Conservation (phyloP, 768 basidiomycete genomes). For the Tricholoma terreum region DNA sequence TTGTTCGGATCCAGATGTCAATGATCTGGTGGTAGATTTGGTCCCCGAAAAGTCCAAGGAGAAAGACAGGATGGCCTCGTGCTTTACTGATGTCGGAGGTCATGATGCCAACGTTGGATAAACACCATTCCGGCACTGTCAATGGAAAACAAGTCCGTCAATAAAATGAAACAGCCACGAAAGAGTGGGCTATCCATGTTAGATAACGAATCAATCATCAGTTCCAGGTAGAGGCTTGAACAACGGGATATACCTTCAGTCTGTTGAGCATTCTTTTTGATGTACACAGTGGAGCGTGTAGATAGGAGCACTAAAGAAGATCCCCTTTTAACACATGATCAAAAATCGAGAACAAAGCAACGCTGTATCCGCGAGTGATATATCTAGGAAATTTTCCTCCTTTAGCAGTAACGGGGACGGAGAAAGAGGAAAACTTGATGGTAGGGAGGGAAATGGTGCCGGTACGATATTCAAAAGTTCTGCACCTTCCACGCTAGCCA, state of each 20-base stretch:
- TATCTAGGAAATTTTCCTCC: conserved; percentile 17
- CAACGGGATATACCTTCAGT: too few species aligned
- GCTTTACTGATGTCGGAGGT: conserved; percentile 40
- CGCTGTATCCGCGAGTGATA: conserved; percentile 15
- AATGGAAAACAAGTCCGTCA: too few species aligned
- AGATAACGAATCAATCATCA: too few species aligned
- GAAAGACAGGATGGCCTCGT: conserved; percentile 45
- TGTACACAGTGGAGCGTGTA: neutral
- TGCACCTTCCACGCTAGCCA: conserved; percentile 1
- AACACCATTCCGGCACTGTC: too few species aligned
- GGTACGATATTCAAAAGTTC: conserved; percentile 1
- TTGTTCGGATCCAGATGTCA: conserved; percentile 7
- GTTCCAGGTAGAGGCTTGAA: too few species aligned
- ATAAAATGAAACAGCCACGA: too few species aligned
- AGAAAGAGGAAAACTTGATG: conserved; percentile 24
- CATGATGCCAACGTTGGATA: too few species aligned
- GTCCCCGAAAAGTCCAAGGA: conserved; percentile 19
- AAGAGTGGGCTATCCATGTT: too few species aligned
- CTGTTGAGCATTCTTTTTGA: too few species aligned
- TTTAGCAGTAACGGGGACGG: conserved; percentile 14
- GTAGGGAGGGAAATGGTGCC: conserved; percentile 15
- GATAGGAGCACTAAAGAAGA: neutral
- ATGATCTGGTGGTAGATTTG: conserved; percentile 17
- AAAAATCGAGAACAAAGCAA: conserved; percentile 33
- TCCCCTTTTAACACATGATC: conserved; percentile 10